Conservation (phyloP, 1,284 basidiomycete genomes). For the Clitocybe nebularis region DNA sequence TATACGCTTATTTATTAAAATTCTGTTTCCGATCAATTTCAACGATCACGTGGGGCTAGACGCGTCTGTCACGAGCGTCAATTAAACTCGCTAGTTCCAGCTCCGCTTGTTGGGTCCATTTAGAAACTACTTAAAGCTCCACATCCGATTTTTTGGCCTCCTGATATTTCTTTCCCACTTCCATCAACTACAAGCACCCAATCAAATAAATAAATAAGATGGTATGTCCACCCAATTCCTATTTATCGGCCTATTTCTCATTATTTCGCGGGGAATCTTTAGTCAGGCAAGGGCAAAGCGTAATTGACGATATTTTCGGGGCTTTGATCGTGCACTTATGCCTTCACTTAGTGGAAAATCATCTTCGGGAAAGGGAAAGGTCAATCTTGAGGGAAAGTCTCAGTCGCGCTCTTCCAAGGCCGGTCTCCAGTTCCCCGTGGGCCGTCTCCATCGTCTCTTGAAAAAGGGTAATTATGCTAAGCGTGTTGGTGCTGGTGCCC, state of each 20-base stretch:
- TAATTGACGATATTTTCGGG: conserved; percentile 21
- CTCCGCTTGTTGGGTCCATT: conserved; percentile 11
- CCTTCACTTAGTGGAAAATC: conserved; percentile 43
- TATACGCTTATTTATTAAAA: conserved; percentile 5
- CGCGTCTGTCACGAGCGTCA: conserved; percentile 16
- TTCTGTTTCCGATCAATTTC: conserved; percentile 6
- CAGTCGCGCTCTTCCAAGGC: conserved; percentile 75
- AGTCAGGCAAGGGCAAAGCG: conserved; percentile 58
- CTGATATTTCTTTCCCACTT: too few relatives aligned
- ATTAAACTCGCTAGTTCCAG: conserved; percentile 7
- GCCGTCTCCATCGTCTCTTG: conserved; percentile 82
- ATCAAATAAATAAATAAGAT: conserved; percentile 4
- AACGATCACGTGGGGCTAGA: conserved; percentile 18
- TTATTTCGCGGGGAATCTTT: conserved; percentile 11
- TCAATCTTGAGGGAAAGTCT: conserved; percentile 44
- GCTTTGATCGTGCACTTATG: conserved; percentile 10
- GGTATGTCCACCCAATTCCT: too few relatives aligned
- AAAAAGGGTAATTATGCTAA: conserved; percentile 80
- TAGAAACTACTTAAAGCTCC: conserved; percentile 8
- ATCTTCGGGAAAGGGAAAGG: conserved; percentile 54
- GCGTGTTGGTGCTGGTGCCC: conserved; percentile 68
- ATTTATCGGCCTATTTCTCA: neutral
- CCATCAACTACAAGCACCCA: neutral
- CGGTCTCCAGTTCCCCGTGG: conserved; percentile 83
- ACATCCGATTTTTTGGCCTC: too few relatives aligned